Evolutionary conservation across 345 rosid genomes (phyloP), one percentile per base, ranked within the genome.

Genomic region (Chamaenerion angustifolium): DNA sequence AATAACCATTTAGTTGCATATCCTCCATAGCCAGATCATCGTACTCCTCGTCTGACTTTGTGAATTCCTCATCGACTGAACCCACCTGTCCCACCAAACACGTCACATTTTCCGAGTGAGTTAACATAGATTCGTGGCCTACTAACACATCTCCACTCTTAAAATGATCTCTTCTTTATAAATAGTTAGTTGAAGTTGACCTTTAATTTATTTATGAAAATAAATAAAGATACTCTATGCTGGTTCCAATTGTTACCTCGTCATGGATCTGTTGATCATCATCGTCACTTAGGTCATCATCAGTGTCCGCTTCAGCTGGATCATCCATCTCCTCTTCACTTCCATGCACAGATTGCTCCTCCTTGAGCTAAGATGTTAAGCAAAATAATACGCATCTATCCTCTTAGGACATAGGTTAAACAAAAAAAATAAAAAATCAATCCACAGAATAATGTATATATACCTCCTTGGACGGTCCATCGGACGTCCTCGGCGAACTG

Each of bases 321-420:
- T 93, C 99, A 46, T 85, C 95, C 23, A 64, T 88, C 71, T 93
- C 99, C 65, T 93, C 99, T 55, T 93, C 99, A 50, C 99, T 93
- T 42, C 95, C 96, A 64, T 85, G 68, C 46, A 93, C 99, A 0
- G 96, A 93, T 1, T 76, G 81, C 46, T 81, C 95, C 66, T 88
- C 99, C 79, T 79, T 93, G 21, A 76, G 85, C 96, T 92, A 67
- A 59, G 56, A 49, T 31, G 37, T 31, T 8, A 21, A 21, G 4
- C 25, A 21, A 2, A 21, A 21, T 21, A 21, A 21, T 19, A 43
- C 17, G 12, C 7, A 31, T 31, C 1, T 31, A 31, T 31, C 37
- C 37, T 7, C 8, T 0, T 21, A 21, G 25, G 25, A 21, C 25
- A 3, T 31, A 31, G 8, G 10, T 31, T 31, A 31, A 23, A 23